These are phyloP conservation scores for Heimioporus sp. DNA, from an alignment of 768 basidiomycete species.

Conservation along the genomic window DNA sequence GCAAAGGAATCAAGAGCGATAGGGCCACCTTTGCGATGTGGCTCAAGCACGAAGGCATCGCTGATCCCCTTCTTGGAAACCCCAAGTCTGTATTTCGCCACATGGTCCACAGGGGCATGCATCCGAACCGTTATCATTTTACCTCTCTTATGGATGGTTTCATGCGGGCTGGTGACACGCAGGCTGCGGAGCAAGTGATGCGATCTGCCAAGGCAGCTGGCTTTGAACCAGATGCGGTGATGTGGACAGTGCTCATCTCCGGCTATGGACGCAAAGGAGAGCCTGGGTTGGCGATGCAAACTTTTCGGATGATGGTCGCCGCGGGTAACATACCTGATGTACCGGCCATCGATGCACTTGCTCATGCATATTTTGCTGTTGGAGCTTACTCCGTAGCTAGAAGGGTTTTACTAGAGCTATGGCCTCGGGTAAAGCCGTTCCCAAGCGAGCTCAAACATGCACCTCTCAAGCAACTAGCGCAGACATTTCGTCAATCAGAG, in stretches of 20 bases:
- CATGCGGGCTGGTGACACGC: conserved; percentile 54
- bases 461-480: conserved; percentile 45
- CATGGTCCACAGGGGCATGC: conserved; percentile 67
- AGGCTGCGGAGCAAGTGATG: conserved; percentile 55
- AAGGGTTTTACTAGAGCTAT: conserved; percentile 55
- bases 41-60: conserved; percentile 58
- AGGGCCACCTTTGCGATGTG: conserved; percentile 57
- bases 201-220: conserved; percentile 47
- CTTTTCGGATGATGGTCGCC: conserved; percentile 63
- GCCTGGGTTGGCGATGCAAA: conserved; percentile 48
- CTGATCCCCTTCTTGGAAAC: conserved; percentile 47
- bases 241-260: conserved; percentile 76
- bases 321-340: conserved; percentile 67
- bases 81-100: conserved; percentile 54
- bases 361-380: conserved; percentile 61
- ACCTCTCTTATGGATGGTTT: conserved; percentile 78
- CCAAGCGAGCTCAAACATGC: conserved; percentile 46
- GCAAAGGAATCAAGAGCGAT: conserved; percentile 53
- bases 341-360: conserved; percentile 66
- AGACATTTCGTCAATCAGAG: conserved; percentile 40
- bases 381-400: conserved; percentile 52
- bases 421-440: conserved; percentile 63
- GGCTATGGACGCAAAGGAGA: conserved; percentile 64
- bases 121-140: conserved; percentile 71
- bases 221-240: conserved; percentile 56